Evolutionary conservation across 768 basidiomycete species (phyloP), one percentile per base, ranked within the genome.

Genomic region (Tephrocybe sp.): DNA sequence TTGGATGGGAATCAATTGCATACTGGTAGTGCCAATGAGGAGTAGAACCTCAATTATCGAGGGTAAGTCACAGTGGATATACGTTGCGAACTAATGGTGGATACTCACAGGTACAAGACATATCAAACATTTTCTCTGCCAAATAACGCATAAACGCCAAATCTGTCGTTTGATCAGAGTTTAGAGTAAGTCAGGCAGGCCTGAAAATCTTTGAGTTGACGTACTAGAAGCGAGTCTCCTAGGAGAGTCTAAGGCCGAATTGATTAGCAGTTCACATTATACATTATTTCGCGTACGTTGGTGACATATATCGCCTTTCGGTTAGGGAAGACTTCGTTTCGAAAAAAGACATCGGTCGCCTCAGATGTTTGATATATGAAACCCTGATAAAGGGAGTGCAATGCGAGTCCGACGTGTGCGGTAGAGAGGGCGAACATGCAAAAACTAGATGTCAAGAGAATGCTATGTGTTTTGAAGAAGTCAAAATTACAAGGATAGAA

Each of bases 81-180:
- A n/a, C 28, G 6, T 30, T 11, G 28, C 11, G 7, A 39, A 21
- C 10, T 21, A 39, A 6, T 21, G 18, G 6, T 9, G 7, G 32
- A n/a, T 36, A 40, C 63, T 57, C 51, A 65, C 65, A 10, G 62
- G 58, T 7, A 64, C 47, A 17, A 48, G 24, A 21, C 50, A 58
- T 18, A 65, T 51, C 23, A 45, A 47, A 58, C 58, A 62, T 21
- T 59, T 60, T 20, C 49, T 58, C 33, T 64, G 60, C 56, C 64
- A 67, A 14, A 67, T 64, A 15, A 65, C 56, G 41, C 58, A 65
- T 1, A 65, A 62, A 11, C 65, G 61, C 65, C 65, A 66, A 3
- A 65, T 51, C 64, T 65, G 41, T n/a, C n/a, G n/a, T n/a, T n/a
- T 28, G 45, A 12, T 25, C 24, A 3, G 11, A 4, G 15, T 11